Conservation (phyloP, 805 yeast genomes). For the Candida insectorum region DNA sequence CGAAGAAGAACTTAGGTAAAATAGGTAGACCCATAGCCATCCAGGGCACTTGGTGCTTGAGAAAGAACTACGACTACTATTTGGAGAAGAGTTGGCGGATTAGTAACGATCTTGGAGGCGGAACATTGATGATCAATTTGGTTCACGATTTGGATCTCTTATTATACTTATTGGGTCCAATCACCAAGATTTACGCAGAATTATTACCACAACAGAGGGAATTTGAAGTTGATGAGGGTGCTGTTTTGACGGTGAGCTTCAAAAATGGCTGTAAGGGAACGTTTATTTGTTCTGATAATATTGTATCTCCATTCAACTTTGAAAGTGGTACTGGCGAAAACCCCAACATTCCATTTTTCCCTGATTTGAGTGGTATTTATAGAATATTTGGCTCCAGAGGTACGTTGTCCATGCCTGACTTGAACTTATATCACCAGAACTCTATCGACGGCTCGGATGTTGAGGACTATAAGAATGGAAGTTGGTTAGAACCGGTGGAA, state of each 20-base stretch:
- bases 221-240: conserved; percentile 38
- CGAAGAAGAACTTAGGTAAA: conserved; percentile 23
- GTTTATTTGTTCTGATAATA: conserved; percentile 36
- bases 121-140: conserved; percentile 34
- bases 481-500: conserved; percentile 23
- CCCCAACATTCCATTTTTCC: conserved; percentile 31
- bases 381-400: conserved; percentile 38
- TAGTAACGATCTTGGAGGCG: conserved; percentile 27
- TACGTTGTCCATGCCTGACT: conserved; percentile 35
- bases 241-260: conserved; percentile 29
- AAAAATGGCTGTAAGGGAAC: conserved; percentile 32
- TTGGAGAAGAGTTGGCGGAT: conserved; percentile 32
- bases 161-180: conserved; percentile 37
- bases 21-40: conserved; percentile 33
- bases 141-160: conserved; percentile 38
- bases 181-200: conserved; percentile 35
- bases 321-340: conserved; percentile 40
- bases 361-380: conserved; percentile 29
- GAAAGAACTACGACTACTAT: conserved; percentile 34
- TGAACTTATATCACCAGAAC: conserved; percentile 29
- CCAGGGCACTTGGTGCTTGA: conserved; percentile 38
- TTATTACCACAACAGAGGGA: conserved; percentile 27
- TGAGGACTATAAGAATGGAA: not conserved
- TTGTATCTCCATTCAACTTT: conserved; percentile 35
- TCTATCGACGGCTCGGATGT: not conserved